Percentiles rank a stretch among this genome's conserved stretches.
phyloP scores from a whole-genome alignment of 768 basidiomycete species.

The Russula emetica region DNA sequence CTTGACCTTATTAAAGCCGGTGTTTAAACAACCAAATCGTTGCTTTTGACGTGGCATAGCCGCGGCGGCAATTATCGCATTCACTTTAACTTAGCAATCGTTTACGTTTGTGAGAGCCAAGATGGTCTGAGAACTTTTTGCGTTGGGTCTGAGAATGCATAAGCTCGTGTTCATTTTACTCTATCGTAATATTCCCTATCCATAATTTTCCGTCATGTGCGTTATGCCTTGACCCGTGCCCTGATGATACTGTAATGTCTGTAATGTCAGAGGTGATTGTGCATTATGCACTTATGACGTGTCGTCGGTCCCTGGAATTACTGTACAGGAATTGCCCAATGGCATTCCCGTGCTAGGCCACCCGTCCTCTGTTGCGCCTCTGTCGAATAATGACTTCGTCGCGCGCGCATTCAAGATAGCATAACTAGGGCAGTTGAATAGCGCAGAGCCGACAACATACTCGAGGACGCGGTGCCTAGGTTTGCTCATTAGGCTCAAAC shows the following conservation, averaged over 20 bases:
- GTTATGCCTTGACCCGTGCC: background rate
- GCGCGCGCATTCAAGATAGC: too few species aligned
- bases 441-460: background rate
- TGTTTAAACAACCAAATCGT: conserved; percentile 1
- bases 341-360: background rate
- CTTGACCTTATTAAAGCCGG: conserved; percentile 15
- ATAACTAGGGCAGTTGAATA: too few species aligned
- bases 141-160: background rate
- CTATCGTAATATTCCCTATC: background rate
- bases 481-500: too few species aligned
- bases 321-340: too few species aligned
- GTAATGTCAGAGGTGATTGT: background rate
- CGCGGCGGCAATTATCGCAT: background rate
- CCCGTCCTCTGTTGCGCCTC: background rate
- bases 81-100: background rate
- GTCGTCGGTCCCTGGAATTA: too few species aligned
- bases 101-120: background rate
- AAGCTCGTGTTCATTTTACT: background rate
- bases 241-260: too few species aligned
- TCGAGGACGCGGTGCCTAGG: too few species aligned
- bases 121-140: background rate
- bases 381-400: too few species aligned
- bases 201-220: background rate
- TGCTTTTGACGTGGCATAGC: background rate
- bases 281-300: background rate